Percentiles rank a stretch among this genome's conserved stretches.
These are phyloP conservation scores for Mycena sp. DNA, from an alignment of 1,284 basidiomycete species.

Conservation along the genomic window DNA sequence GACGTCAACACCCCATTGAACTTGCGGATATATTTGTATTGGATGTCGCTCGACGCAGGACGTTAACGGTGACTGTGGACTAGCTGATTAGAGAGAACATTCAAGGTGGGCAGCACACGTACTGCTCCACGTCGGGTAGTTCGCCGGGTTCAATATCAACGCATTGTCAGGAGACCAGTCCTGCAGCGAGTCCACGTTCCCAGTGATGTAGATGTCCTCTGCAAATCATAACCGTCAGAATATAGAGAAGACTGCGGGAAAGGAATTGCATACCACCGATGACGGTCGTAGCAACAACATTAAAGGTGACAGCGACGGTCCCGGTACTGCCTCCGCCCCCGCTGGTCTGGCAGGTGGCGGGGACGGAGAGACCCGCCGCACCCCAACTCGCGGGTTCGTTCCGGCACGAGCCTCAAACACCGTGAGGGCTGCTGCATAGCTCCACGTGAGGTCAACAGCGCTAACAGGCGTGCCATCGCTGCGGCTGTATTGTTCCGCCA, in stretches of 20 bases:
- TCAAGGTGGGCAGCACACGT: conserved; percentile 44
- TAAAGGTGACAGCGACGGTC: conserved; percentile 72
- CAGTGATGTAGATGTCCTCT: conserved; percentile 80
- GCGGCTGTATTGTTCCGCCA: conserved; percentile 59
- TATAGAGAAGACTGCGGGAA: too few species aligned
- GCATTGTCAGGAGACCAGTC: conserved; percentile 74
- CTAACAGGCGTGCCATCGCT: conserved; percentile 51
- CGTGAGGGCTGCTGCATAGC: conserved; percentile 61
- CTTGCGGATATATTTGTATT: conserved; percentile 81
- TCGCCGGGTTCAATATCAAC: conserved; percentile 60
- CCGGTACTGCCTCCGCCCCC: too few species aligned
- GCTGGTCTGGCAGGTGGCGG: conserved; percentile 49
- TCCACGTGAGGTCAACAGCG: conserved; percentile 64
- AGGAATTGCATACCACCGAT: too few species aligned
- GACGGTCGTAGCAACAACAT: conserved; percentile 68
- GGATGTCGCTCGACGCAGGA: conserved; percentile 62
- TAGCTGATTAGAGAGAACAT: neutral
- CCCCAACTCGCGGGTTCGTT: conserved; percentile 63
- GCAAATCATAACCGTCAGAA: too few species aligned
- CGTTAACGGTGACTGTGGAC: conserved; percentile 65
- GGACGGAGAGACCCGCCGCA: conserved; percentile 58
- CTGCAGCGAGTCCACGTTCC: conserved; percentile 64
- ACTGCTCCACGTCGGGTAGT: conserved; percentile 81
- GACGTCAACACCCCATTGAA: conserved; percentile 58
- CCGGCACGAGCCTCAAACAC: conserved; percentile 54